Evolutionary conservation across 163 green algal species (phyloP), one percentile per base, ranked within the genome.

Genomic region (Chlorella variabilis): DNA sequence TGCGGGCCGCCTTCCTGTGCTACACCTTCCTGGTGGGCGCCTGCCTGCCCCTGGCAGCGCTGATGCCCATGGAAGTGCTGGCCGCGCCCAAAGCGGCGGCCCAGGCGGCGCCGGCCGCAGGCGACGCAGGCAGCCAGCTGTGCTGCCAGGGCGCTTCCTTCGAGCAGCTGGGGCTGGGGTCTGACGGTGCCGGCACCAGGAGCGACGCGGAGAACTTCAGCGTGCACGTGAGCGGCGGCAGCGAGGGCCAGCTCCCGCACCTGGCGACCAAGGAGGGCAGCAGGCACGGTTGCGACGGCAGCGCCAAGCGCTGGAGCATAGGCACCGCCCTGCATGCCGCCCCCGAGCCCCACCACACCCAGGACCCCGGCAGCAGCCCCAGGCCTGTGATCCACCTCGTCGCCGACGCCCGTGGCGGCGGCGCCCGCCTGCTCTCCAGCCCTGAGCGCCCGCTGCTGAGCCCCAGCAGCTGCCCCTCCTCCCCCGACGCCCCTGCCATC

Each of bases 1-100:
- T 91, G 3, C n/a, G 71, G 0, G 58, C 84, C 29, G 63, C 66
- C 39, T 90, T 90, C 41, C 15, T 75, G 1, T 39, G 81, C 41
- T 92, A 84, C 49, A 36, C 71, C 33, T 36, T 77, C 38, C 27
- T 82, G 11, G 51, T 67, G 27, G 54, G 74, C 1, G 39, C 87
- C 8, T 75, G 81, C 1, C 62, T 89, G 34, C 25, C 81, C 13
- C 85, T 76, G 20, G 70, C 81, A 13, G 23, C 11, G 21, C 54
- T 86, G 36, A 42, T 89, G 34, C 74, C 82, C 0, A 59, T 87
- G 29, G 38, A 71, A 29, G 49, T 73, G 2, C 83, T 87, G 62
- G 21, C 29, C 1, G 45, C 29, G 20, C 62, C n/a, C 41, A 56
- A 11, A 17, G 31, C 4, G 23, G 54, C 39, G 3, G 31, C 15